These are phyloP conservation scores for Termitomyces sp. DNA, from an alignment of 768 basidiomycete genomes.

Conservation along the genomic window DNA sequence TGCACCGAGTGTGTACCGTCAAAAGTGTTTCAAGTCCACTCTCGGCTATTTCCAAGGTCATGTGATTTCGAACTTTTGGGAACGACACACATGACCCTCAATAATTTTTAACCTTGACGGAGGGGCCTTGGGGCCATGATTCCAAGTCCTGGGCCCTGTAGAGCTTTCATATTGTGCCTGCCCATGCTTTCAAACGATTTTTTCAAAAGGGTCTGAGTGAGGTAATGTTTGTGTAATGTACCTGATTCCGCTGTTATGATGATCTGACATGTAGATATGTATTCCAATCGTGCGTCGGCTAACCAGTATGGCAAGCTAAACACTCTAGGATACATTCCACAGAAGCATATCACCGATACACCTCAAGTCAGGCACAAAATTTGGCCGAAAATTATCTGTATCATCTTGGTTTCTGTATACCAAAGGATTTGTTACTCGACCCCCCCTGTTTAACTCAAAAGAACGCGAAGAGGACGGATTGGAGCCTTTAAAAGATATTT, in stretches of 20 bases:
- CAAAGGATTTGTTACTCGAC: constrained; percentile 14
- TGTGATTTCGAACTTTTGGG: too few species aligned
- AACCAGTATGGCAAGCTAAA: constrained; percentile 10
- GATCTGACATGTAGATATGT: constrained; percentile 13
- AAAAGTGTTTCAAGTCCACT: too few species aligned
- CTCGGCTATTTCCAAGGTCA: too few species aligned
- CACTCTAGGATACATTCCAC: constrained; percentile 12
- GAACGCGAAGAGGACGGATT: constrained; percentile 24
- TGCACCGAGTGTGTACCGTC: too few species aligned
- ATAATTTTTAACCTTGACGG: too few species aligned
- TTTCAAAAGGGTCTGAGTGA: background rate
- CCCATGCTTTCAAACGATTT: background rate
- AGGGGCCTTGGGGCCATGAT: too few species aligned
- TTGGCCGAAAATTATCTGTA: constrained; percentile 19
- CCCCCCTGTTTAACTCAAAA: constrained; percentile 19
- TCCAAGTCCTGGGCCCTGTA: background rate
- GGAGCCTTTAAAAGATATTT: constrained; percentile 14
- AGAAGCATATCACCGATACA: constrained; percentile 7
- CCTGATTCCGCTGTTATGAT: constrained; percentile 12
- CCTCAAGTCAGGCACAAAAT: constrained; percentile 15
- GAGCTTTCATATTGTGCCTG: background rate
- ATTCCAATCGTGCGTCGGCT: constrained; percentile 6
- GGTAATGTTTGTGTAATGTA: background rate
- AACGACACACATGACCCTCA: too few species aligned
- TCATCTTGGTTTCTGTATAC: constrained; percentile 12